Base-by-base conservation (phyloP, 768 basidiomycete genomes). In the Atractiella rhizophila region DNA sequence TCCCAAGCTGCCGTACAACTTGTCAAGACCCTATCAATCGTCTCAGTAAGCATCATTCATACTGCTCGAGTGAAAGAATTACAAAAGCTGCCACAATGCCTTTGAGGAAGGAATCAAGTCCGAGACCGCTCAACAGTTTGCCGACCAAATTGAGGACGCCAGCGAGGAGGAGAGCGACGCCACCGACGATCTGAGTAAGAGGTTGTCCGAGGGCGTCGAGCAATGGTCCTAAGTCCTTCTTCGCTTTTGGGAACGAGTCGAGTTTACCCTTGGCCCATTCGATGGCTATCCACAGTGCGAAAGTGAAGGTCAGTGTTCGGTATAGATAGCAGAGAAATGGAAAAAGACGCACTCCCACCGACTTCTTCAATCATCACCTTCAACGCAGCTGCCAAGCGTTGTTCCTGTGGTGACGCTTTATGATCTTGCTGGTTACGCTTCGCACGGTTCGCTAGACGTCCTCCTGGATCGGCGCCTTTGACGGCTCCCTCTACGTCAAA, bases 111-210 rank as follows among this genome's bases (percentile, higher is more conserved):
- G 10, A 9, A 12, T 28, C 39, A 11, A 40, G 28, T 5, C 39
- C 39, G 8, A 35, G 28, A 27, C 37, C 37, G 23, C 25, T 39
- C 23, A 39, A 30, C 39, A 40, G 39, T 8, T 30, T 26, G 23
- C 39, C 39, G 28, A 40, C 39, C 28, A 40, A 30, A 28, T 40
- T 40, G 5, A 40, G 18, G 12, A 40, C 39, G 15, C 39, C 39
- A 35, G 39, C 28, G 7, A 40, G 18, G 16, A 40, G 39, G 27
- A 40, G 18, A 15, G 27, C 39, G 11, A 16, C 15, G 11, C 21
- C 37, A 8, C 16, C 24, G 12, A 40, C 28, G 26, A 40, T 40
- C 26, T 40, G 39, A 30, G 28, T 28, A n/a, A 40, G 23, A 7
- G 39, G 39, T 21, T 40, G 24, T 8, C 24, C 28, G 10, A 40